Evolutionary conservation across 1,284 basidiomycete species (phyloP), one percentile per base, ranked within the genome.

Genomic region (Apiotrichum gracile): DNA sequence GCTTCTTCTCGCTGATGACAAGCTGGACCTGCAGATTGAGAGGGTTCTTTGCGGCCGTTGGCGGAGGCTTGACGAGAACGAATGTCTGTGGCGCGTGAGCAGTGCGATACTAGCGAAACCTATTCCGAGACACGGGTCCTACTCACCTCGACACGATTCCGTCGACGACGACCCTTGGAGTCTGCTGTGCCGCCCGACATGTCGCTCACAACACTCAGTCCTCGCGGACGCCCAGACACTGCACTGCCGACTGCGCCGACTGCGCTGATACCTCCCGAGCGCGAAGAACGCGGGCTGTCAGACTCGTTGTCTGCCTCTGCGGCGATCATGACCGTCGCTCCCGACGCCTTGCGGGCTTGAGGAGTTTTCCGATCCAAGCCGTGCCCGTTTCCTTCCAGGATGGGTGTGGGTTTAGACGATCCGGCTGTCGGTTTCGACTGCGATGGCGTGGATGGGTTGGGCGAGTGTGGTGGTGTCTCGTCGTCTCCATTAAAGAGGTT

Each of bases 1-100:
- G 26, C 5, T 39, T 37, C 22, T 33, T 40, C 17, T 49, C 48
- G 4, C 45, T 63, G 41, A 73, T 72, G 10, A 96, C 86, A 29
- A 97, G 84, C 72, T 97, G 93, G 7, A 97, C 85, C 70, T 97
- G 93, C 1, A 97, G 80, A 70, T 94, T 96, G 45, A 94, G 79
- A 0, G 91, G 89, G 64, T 96, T 91, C 62, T 87, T 88, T 16
- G 85, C 82, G 0, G 91, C 87, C 1, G 90, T 90, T 1, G 72
- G 70, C 10, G 72, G 71, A 8, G 72, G 72, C 51, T 67, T 66
- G 58, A 75, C 72, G 19, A 75, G 72, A 24, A 75, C 66, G 41
- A 90, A 91, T 0, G 86, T 88, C 88, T 92, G 66, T 5, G 19
- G n/a, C 27, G 9, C 25, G 54, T 54, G 52, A 56, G 49, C 39